Evolutionary conservation across 176 grass and related monocot species (phyloP).

Genomic region (Tillandsia fasciculata): DNA sequence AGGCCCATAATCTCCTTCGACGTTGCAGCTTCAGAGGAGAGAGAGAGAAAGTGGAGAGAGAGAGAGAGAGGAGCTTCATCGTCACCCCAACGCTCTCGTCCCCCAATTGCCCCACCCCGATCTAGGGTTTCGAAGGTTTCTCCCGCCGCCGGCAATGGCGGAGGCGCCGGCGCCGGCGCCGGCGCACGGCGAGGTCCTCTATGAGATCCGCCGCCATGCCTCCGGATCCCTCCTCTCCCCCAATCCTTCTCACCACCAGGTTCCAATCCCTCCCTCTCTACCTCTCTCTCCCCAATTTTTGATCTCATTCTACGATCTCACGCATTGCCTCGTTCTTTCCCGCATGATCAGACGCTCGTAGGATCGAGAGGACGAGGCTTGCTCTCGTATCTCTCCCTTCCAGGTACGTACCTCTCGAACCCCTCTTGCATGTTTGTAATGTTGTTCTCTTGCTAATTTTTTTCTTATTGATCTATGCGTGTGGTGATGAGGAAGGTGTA

Average conservation of each 20-base stretch:
- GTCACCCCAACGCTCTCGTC: too few relatives aligned
- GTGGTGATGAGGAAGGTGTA: conserved; percentile 38
- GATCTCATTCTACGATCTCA: not conserved
- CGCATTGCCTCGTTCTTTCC: not conserved
- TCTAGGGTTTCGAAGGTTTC: too few relatives aligned
- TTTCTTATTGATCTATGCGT: not conserved
- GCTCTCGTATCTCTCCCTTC: conserved; percentile 67
- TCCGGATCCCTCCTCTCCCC: conserved; percentile 11
- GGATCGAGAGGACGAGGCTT: conserved; percentile 28
- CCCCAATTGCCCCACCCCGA: too few relatives aligned
- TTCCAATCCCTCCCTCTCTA: not conserved
- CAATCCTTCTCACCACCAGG: conserved; percentile 12
- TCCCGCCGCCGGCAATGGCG: too few relatives aligned
- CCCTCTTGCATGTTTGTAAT: not conserved
- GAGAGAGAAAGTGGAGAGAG: too few relatives aligned
- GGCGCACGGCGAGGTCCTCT: conserved; percentile 20
- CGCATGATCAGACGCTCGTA: conserved; percentile 19
- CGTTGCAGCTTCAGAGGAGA: too few relatives aligned
- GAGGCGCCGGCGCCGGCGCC: not conserved
- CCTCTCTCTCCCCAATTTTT: not conserved
- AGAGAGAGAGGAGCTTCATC: too few relatives aligned
- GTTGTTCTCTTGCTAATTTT: not conserved
- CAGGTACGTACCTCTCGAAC: conserved; percentile 39
- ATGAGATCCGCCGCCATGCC: conserved; percentile 46
- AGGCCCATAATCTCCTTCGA: too few relatives aligned